These are phyloP conservation scores for Aspergillus glaucus DNA, from an alignment of 2,329 filamentous ascomycete species.

Conservation along the genomic window DNA sequence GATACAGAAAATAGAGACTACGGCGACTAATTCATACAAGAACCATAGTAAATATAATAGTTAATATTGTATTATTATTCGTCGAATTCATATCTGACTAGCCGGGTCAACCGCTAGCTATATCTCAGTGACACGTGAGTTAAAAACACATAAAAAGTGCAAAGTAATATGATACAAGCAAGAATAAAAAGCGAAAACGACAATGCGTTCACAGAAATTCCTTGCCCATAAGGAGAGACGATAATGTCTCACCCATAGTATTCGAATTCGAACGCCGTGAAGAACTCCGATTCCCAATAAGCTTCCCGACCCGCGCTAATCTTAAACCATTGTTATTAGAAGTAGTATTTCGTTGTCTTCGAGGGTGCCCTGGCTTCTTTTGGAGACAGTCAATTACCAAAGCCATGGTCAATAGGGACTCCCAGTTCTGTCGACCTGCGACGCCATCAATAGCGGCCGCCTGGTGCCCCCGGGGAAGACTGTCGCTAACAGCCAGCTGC, in stretches of 20 bases:
- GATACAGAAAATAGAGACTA: neutral
- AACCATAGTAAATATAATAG: no score
- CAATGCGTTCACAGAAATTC: slow-evolving; percentile 14
- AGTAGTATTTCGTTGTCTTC: slow-evolving; percentile 11
- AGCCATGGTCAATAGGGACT: slow-evolving; percentile 41
- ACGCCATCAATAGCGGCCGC: slow-evolving; percentile 24
- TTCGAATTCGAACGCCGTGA: slow-evolving; percentile 30
- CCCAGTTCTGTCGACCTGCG: slow-evolving; percentile 33
- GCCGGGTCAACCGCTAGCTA: neutral
- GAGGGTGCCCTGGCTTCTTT: slow-evolving; percentile 28
- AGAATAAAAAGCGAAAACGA: slow-evolving; percentile 18
- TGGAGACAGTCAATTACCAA: slow-evolving; percentile 40
- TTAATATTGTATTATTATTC: neutral
- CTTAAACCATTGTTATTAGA: slow-evolving; percentile 16
- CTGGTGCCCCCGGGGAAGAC: slow-evolving; percentile 29
- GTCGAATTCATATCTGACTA: neutral
- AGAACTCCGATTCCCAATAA: slow-evolving; percentile 34
- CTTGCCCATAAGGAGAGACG: slow-evolving; percentile 28
- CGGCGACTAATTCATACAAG: no score
- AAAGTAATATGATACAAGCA: neutral
- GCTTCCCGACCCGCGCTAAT: slow-evolving; percentile 27
- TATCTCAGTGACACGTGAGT: neutral
- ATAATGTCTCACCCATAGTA: slow-evolving; percentile 18
- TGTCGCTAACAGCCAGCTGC: slow-evolving; percentile 45
- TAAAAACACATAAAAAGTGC: neutral